A percentile compares a stretch with the other conserved stretches of the same genome.
phyloP scores from a whole-genome alignment of 768 basidiomycete species.

The Trametes cubensis region DNA sequence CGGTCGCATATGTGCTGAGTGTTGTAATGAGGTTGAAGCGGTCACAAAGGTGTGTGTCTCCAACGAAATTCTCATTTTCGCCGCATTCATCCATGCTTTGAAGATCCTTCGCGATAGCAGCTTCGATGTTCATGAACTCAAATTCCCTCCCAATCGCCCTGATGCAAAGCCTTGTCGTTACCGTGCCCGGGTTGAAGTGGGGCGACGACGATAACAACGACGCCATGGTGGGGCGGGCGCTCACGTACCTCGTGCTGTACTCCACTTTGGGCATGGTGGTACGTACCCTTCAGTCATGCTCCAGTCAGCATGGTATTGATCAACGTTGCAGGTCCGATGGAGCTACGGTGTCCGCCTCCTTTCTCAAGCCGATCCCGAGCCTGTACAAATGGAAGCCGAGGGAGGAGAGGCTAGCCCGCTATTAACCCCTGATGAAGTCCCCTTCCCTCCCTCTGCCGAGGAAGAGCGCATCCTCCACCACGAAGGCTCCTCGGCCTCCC shows the following conservation, averaged over 20 bases:
- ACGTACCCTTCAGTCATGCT: constrained; percentile 34
- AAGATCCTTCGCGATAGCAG: constrained; percentile 79
- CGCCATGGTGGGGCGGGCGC: constrained; percentile 88
- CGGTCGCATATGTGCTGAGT: constrained; percentile 64
- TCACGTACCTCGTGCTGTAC: constrained; percentile 89
- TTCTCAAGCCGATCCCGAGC: constrained; percentile 65
- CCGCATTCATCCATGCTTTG: background rate
- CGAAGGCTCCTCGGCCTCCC: constrained; percentile 10
- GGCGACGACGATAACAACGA: constrained; percentile 76
- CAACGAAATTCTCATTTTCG: background rate
- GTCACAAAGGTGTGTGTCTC: constrained; percentile 66
- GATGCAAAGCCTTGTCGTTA: constrained; percentile 86
- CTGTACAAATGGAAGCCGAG: constrained; percentile 30
- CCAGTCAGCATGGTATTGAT: background rate
- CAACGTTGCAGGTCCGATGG: constrained; percentile 72
- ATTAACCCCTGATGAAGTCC: constrained; percentile 35
- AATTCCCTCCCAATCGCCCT: constrained; percentile 95
- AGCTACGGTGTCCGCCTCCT: constrained; percentile 88
- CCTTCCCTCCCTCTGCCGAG: constrained; percentile 28
- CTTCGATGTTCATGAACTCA: constrained; percentile 91
- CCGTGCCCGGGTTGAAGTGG: constrained; percentile 85
- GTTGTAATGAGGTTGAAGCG: constrained; percentile 64
- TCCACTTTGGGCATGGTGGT: constrained; percentile 96
- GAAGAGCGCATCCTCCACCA: constrained; percentile 28
- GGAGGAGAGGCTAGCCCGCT: constrained; percentile 41